Base-by-base conservation (phyloP, 2,329 filamentous ascomycete species). In the Hypoxylon sp. region DNA sequence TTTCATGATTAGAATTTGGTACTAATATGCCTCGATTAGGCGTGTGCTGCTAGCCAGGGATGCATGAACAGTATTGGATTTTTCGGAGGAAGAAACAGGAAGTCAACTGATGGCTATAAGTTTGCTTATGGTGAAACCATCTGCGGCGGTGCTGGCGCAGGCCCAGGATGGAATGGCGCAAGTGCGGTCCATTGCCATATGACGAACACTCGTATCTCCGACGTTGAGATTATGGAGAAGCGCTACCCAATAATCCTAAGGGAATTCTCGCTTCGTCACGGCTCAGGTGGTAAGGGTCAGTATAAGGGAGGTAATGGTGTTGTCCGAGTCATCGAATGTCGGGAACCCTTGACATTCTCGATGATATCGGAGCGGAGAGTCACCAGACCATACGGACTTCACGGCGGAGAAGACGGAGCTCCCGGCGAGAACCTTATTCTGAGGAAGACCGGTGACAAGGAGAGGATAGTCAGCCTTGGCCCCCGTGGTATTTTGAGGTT, bases 71-170 rank as follows among this genome's bases (percentile, higher is more conserved):
- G 91, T 0, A 94, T 94, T 73, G 92, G 91, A 61, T 92, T 92
- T 73, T 89, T 89, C 37, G 70, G 70, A 39, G 62, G 62, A 1
- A 77, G 77, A 0, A 67, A 71, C 50, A 65, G 58, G 15, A 64
- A 68, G 31, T 50, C 57, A 32, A 63, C 39, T 3, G 57, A 65
- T 10, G 72, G 65, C 0, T 67, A 68, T 24, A 65, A 67, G 39
- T 93, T 93, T 75, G 91, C 90, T n/a, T 93, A 93, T 81, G 93
- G 93, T 75, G 91, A 93, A 76, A 92, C 91, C 1, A 92, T 93
- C 69, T 88, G 89, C 1, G 91, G 91, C 13, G 91, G 91, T 0
- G 86, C 84, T 27, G 91, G 91, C n/a, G 91, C 91, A 1, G 90
- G 90, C 0, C 85, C 87, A 0, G 83, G 83, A 7, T 92, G 90